A percentile compares a stretch with the other conserved stretches of the same genome.
These are phyloP conservation scores for Trichoderma harzianum DNA, from an alignment of 2,329 filamentous ascomycete species.

Conservation along the genomic window DNA sequence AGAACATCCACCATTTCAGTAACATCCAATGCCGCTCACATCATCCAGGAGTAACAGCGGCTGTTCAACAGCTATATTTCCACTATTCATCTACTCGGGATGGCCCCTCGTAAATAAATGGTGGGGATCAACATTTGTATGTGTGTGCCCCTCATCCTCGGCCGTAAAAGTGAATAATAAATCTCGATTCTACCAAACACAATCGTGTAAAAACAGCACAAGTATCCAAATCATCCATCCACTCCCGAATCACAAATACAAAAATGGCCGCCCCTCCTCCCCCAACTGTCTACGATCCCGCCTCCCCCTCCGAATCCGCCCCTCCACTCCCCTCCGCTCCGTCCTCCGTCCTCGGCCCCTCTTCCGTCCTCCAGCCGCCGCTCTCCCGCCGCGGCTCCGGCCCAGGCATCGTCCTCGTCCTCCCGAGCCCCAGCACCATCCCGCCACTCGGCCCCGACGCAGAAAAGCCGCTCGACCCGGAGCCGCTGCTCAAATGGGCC, in stretches of 20 bases:
- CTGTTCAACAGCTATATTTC: too few species aligned
- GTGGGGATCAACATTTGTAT: background rate
- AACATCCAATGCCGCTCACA: too few species aligned
- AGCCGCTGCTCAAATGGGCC: conserved; percentile 36
- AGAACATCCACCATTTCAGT: too few species aligned
- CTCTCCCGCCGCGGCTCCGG: conserved; percentile 32
- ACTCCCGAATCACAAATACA: background rate
- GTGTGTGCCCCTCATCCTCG: background rate
- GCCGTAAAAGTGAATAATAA: background rate
- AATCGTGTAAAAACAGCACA: background rate
- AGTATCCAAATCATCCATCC: background rate
- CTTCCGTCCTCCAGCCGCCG: conserved; percentile 25
- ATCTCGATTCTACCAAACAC: background rate
- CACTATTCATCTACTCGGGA: too few species aligned
- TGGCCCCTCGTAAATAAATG: too few species aligned
- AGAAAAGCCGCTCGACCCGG: conserved; percentile 20
- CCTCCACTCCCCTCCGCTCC: conserved; percentile 17
- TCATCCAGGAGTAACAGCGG: background rate
- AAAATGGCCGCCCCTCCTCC: background rate
- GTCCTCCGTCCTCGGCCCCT: background rate
- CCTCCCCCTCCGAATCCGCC: conserved; percentile 18
- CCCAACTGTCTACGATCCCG: conserved; percentile 11
- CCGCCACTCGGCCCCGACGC: background rate
- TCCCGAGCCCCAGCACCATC: conserved; percentile 15
- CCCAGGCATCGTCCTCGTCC: conserved; percentile 33